Conservation (phyloP, 441 rosid genomes). For the Gossypium gossypioides region DNA sequence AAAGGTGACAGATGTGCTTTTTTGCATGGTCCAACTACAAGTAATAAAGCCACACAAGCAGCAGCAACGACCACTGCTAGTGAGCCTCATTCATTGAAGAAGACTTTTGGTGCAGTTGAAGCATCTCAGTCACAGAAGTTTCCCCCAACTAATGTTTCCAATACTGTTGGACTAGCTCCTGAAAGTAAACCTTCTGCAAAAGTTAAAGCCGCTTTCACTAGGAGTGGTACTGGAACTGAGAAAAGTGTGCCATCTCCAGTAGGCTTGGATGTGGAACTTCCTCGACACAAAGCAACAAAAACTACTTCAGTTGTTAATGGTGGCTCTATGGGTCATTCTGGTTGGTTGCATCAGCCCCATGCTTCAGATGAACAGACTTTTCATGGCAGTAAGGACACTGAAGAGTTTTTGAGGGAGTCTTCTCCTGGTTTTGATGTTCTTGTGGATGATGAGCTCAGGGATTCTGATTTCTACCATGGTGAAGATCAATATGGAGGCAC, state of each 20-base stretch:
- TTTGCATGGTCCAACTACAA: slow-evolving; percentile 46
- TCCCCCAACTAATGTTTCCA: slow-evolving; percentile 22
- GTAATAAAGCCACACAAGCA: slow-evolving; percentile 32
- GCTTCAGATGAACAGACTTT: slow-evolving; percentile 40
- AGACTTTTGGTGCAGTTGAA: slow-evolving; percentile 28
- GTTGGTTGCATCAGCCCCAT: slow-evolving; percentile 37
- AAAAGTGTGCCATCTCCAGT: slow-evolving; percentile 27
- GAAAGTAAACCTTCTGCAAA: slow-evolving; percentile 29
- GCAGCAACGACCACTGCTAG: slow-evolving; percentile 19
- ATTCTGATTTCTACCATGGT: slow-evolving; percentile 54
- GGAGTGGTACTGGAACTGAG: slow-evolving; percentile 28
- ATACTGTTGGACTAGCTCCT: slow-evolving; percentile 21
- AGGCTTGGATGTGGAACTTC: slow-evolving; percentile 32
- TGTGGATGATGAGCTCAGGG: slow-evolving; percentile 68
- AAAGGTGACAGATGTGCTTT: slow-evolving; percentile 84
- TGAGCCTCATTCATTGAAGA: slow-evolving; percentile 35
- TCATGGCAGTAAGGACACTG: slow-evolving; percentile 56
- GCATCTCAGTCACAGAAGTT: slow-evolving; percentile 33
- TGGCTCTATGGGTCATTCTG: slow-evolving; percentile 25
- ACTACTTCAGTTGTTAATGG: slow-evolving; percentile 32
- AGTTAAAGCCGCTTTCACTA: slow-evolving; percentile 22
- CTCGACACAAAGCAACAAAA: slow-evolving; percentile 27
- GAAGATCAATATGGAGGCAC: slow-evolving; percentile 59
- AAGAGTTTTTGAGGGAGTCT: slow-evolving; percentile 65
- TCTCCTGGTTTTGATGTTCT: slow-evolving; percentile 98